Base-by-base conservation (phyloP, 148 eudicot genomes). In the Chenopodium berlandieri region DNA sequence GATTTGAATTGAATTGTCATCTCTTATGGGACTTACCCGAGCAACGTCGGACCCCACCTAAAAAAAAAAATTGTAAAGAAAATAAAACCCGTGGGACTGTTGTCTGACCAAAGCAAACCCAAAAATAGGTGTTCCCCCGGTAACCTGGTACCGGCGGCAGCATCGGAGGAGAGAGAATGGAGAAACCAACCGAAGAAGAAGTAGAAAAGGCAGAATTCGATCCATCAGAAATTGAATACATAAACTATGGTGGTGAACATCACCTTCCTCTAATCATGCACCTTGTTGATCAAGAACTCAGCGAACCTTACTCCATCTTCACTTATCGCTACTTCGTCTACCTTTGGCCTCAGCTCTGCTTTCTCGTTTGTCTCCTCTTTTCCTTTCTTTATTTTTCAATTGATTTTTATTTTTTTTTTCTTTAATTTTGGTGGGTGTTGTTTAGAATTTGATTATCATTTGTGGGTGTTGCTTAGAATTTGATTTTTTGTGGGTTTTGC, bases 291-390 rank as follows among this genome's bases (percentile, higher is more conserved):
- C 80, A 89, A 80, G 98, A 94, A 72, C 95, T 96, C 74, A 96
- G 99, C 63, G 99, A 96, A 82, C 98, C 99, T 76, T 96, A 96
- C 85, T 96, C 99, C 79, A 96, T 96, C 87, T 96, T 96, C 89
- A 96, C 99, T 52, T 96, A 96, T 66, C 93, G 99, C 74, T 96
- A 96, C 88, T 96, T 96, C 80, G 99, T 96, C 89, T 92, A 96
- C 81, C 95, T 92, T 32, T 96, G 99, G 99, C 99, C 99, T 50
- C 90, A 92, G 27, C 97, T 96, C 82, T 91, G 91, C 76, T 91
- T 96, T 85, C 91, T 94, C 60, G 97, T 93, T 74, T 66, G 88
- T 83, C 14, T 52, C 75, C 50, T 37, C 11, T 13, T n/a, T 68
- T 34, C 44, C 50, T 48, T 19, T 63, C 34, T 32, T 54, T 8